Evolutionary conservation across 306 rosid species (phyloP), one percentile per base, ranked within the genome.

Genomic region (Gastrolobium bilobum): DNA sequence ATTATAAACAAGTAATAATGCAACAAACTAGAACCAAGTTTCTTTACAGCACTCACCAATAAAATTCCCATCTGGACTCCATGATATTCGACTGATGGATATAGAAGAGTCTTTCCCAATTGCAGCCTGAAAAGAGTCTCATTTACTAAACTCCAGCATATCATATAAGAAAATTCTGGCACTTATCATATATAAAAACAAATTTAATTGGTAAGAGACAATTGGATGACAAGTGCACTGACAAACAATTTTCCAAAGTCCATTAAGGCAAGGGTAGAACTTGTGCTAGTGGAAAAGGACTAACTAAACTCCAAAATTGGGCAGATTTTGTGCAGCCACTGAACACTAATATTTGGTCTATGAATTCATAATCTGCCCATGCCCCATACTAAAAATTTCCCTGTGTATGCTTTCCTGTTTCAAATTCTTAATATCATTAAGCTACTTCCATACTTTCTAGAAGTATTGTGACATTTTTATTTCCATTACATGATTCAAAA

Each of bases 31-130:
- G 33, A 80, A 48, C n/a, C 15, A 26, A 30, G 11, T n/a, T 40
- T 64, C 48, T 53, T 47, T 40, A 66, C 14, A 73, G 7, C 31
- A 78, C 91, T 34, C 85, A 94, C 97, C 98, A 57, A 91, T 73
- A 84, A 78, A 86, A 52, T 47, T 78, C 59, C 94, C 94, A 68
- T 92, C 90, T 34, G 87, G 86, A 80, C 93, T 90, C 98, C 98
- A 94, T 10, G 89, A 68, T 59, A 88, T 90, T n/a, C 89, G 88
- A 76, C 82, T 91, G 30, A 92, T 74, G 33, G 96, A 86, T 63
- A 90, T 62, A 37, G 80, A 43, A 5, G 80, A 20, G 33, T 85
- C 93, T 81, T 88, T 89, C 50, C 48, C 35, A 60, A 62, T 7
- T 44, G 81, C 53, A 50, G 90, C 87, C 97, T 94, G 89, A 82